Base-by-base conservation (phyloP, 2,329 filamentous ascomycete species). In the Xylariaceae sp. region DNA sequence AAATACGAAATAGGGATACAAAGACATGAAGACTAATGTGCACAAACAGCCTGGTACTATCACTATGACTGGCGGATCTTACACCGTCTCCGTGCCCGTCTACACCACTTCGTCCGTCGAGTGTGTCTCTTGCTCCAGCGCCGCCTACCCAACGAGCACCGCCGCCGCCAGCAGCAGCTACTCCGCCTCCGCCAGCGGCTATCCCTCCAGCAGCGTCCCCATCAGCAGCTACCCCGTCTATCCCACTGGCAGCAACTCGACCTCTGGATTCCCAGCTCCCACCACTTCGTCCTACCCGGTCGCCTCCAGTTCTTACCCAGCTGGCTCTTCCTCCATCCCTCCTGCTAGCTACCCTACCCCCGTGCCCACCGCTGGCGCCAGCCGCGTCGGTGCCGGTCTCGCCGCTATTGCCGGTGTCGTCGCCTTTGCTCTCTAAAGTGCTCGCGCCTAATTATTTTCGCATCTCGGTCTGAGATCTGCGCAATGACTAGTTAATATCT, bases 21-120 rank as follows among this genome's bases (percentile, higher is more conserved):
- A 19, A n/a, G n/a, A 40, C 22, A 14, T 7, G 19, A 36, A 14
- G 10, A 33, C 44, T 57, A 75, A 74, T 67, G 47, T 48, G 52
- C 22, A 39, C 38, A 14, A 5, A 22, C 43, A 82, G 79, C 71
- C 84, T 66, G 85, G 82, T 68, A 85, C 82, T 68, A 70, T 87
- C 69, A 87, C 84, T 74, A 80, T 87, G 76, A 81, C 81, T 62
- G 75, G 85, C 77, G 86, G 85, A 78, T 80, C 83, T 61, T 87
- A 83, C 83, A 88, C 81, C 65, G 65, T 82, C 71, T 77, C 75
- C 73, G 78, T 76, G 73, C 78, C 81, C 47, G 72, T 83, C 60
- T 70, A 71, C 65, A 75, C 72, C 68, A 72, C 73, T 66, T 73
- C 75, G 55, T 68, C 71, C 41, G 77, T 27, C 22, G 22, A 4